Evolutionary conservation across 352 stramenopile species (phyloP), one percentile per base, ranked within the genome.

Genomic region (Phytophthora tentaculata): DNA sequence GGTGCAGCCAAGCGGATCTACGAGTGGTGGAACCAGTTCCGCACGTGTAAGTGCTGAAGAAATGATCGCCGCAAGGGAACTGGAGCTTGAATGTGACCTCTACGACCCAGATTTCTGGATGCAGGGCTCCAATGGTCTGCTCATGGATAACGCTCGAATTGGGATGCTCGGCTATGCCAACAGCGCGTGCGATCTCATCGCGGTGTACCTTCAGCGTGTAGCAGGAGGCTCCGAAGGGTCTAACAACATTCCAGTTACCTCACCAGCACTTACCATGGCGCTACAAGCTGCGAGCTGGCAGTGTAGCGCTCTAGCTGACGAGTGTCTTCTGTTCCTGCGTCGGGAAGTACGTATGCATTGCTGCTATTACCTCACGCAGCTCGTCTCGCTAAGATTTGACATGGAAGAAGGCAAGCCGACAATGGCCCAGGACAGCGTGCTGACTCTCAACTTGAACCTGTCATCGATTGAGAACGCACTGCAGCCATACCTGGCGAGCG

Each of bases 91-190:
- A 70, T 72, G 66, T 26, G 71, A 84, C n/a, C 74, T 87, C 10
- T 91, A 87, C 56, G 73, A 87, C 29, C 79, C 79, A 5, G 79
- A 87, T 51, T 50, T 76, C 19, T 92, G 84, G 80, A 61, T 73
- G 5, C 72, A 81, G 14, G 77, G 74, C 22, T 63, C 71, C 8
- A 82, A 79, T 43, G 79, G 83, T 1, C 61, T 92, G 6, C 64
- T 92, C 16, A 88, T 89, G 81, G 84, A 94, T 61, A 91, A 88
- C 41, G 86, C 86, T 14, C 80, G 81, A 3, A 80, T 94, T 43
- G 83, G 76, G 10, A 92, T 94, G 82, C 81, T 94, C 19, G 84
- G 73, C 12, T 94, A 94, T 64, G 77, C 87, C n/a, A 91, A 92
- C 56, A 89, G 79, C 55, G 84, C 81, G 1, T 91, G 84, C 37